Conservation (phyloP, 768 basidiomycete genomes). For the Amanita fuliginea region DNA sequence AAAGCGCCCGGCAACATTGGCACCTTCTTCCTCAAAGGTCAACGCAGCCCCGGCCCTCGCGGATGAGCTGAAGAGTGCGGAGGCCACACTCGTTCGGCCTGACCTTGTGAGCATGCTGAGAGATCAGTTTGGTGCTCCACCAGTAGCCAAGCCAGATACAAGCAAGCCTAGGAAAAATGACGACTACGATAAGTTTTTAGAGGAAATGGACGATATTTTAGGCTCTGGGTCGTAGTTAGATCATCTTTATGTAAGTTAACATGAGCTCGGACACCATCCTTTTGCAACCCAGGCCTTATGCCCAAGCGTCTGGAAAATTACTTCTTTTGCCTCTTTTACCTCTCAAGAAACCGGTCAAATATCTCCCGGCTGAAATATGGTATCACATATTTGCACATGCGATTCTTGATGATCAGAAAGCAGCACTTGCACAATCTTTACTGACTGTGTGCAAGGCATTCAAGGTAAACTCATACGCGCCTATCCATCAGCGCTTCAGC, state of each 20-base stretch:
- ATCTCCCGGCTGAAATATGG: conserved; percentile 68
- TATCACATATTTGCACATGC: conserved; percentile 41
- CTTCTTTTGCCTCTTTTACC: conserved; percentile 64
- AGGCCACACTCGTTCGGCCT: conserved; percentile 35
- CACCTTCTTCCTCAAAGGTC: conserved; percentile 28
- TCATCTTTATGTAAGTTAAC: background rate
- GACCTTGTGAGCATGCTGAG: conserved; percentile 56
- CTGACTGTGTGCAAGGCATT: conserved; percentile 35
- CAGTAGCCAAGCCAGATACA: conserved; percentile 10
- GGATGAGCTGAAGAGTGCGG: conserved; percentile 19
- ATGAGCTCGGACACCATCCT: conserved; percentile 33
- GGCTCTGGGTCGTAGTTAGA: background rate
- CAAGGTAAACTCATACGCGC: conserved; percentile 22
- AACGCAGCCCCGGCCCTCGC: conserved; percentile 55
- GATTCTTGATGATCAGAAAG: conserved; percentile 14
- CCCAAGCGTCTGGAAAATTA: conserved; percentile 43
- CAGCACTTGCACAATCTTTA: conserved; percentile 22
- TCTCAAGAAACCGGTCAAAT: conserved; percentile 32
- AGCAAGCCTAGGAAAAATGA: conserved; percentile 32
- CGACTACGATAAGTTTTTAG: conserved; percentile 69
- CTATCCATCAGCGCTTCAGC: background rate
- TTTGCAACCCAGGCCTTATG: conserved; percentile 60
- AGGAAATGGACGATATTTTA: conserved; percentile 64
- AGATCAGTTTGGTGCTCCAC: conserved; percentile 42
- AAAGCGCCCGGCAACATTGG: conserved; percentile 37